These are phyloP conservation scores for Ogataea chonburiensis DNA, from an alignment of 805 yeast genomes.

Conservation along the genomic window DNA sequence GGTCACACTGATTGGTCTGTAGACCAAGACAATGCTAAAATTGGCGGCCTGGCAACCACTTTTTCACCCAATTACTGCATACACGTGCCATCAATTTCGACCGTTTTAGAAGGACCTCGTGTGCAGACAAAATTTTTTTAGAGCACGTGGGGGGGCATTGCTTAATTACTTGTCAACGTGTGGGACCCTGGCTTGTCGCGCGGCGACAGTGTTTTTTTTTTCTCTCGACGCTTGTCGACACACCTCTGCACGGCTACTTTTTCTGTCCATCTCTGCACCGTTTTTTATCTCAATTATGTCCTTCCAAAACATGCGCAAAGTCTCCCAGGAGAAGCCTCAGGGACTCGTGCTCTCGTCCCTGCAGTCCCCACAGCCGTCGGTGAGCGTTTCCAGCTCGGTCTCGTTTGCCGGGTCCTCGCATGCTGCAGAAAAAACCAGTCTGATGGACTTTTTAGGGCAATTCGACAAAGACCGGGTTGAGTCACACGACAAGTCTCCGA, in stretches of 20 bases:
- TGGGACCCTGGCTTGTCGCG: too few relatives aligned
- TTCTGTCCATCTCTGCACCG: constrained; percentile 12
- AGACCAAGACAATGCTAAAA: too few relatives aligned
- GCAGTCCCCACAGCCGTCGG: constrained; percentile 25
- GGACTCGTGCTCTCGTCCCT: constrained; percentile 25
- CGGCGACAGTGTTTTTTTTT: too few relatives aligned
- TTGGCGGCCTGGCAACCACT: too few relatives aligned
- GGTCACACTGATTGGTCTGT: too few relatives aligned
- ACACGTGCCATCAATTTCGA: constrained; percentile 10
- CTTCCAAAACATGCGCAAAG: constrained; percentile 10
- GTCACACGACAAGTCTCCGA: constrained; percentile 7
- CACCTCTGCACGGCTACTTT: constrained; percentile 8
- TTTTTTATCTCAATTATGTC: constrained; percentile 7
- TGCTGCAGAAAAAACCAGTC: constrained; percentile 10
- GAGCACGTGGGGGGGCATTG: constrained; percentile 16
- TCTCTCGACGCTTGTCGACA: constrained; percentile 2
- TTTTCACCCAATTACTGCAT: too few relatives aligned
- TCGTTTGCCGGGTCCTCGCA: constrained; percentile 15
- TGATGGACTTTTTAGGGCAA: constrained; percentile 22
- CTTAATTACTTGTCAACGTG: too few relatives aligned
- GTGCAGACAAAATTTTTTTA: constrained; percentile 8
- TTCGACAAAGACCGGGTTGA: constrained; percentile 15
- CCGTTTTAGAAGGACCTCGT: constrained; percentile 17
- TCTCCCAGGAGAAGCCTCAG: constrained; percentile 9
- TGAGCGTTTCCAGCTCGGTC: constrained; percentile 20